These are phyloP conservation scores for Talaromyces sp. DNA, from an alignment of 2,329 filamentous ascomycete genomes.

Conservation along the genomic window DNA sequence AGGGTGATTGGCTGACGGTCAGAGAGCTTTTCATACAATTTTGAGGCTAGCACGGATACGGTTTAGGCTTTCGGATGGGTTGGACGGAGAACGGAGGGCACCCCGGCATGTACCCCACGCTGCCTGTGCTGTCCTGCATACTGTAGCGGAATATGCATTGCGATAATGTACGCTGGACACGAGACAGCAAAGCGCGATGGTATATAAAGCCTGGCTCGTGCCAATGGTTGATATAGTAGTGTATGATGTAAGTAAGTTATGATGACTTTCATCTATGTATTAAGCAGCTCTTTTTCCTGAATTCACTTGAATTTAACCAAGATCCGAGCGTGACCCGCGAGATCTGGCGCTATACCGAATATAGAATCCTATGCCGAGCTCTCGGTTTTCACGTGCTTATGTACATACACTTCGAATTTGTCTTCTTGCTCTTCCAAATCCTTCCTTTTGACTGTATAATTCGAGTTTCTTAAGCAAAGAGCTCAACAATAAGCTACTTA, in stretches of 20 bases:
- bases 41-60: background rate
- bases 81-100: conserved; percentile 1
- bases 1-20: background rate
- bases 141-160: background rate
- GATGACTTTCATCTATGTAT: background rate
- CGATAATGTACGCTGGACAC: background rate
- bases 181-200: background rate
- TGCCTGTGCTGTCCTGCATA: background rate
- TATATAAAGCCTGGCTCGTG: background rate
- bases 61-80: background rate
- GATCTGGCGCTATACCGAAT: conserved; percentile 1
- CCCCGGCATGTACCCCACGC: conserved; percentile 12
- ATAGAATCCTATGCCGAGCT: conserved; percentile 4
- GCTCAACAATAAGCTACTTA: no score
- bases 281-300: background rate
- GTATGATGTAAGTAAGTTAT: background rate
- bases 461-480: background rate
- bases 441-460: background rate
- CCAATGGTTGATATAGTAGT: background rate
- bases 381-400: background rate
- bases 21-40: background rate
- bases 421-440: background rate
- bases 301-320: background rate
- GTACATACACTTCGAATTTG: background rate
- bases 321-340: background rate